These are phyloP conservation scores for Pseudogymnoascus sp. DNA, from an alignment of 2,329 filamentous ascomycete species.

Conservation along the genomic window DNA sequence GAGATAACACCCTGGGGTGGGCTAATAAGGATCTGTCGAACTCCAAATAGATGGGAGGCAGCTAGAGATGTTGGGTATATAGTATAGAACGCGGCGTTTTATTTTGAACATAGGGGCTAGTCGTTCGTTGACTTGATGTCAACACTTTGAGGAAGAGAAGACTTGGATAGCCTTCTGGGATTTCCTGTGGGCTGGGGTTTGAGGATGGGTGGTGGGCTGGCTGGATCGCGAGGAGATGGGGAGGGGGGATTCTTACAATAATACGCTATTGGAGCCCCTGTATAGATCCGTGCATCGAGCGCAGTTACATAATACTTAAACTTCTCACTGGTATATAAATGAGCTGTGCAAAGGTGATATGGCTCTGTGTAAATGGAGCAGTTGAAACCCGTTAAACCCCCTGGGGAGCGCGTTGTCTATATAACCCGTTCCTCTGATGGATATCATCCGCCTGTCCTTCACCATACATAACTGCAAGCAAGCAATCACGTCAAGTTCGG, in stretches of 20 bases:
- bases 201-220: not conserved
- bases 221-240: not conserved
- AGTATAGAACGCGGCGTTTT: not conserved
- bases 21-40: constrained; percentile 11
- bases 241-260: not conserved
- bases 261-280: not conserved
- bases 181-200: not conserved
- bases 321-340: not conserved
- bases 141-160: not conserved
- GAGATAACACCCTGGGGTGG: constrained; percentile 16
- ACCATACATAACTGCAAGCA: too few relatives aligned
- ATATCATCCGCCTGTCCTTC: too few relatives aligned
- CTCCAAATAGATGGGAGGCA: not conserved
- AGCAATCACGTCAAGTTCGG: not conserved
- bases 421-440: too few relatives aligned
- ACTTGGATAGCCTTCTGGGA: not conserved
- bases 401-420: too few relatives aligned
- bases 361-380: too few relatives aligned
- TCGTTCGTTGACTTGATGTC: not conserved
- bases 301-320: constrained; percentile 1
- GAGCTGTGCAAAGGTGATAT: not conserved
- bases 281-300: not conserved
- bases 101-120: not conserved
- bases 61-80: not conserved
- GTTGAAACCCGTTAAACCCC: too few relatives aligned